Base-by-base conservation (phyloP, 176 grass and related monocot species). In the Pontederia crassipes region DNA sequence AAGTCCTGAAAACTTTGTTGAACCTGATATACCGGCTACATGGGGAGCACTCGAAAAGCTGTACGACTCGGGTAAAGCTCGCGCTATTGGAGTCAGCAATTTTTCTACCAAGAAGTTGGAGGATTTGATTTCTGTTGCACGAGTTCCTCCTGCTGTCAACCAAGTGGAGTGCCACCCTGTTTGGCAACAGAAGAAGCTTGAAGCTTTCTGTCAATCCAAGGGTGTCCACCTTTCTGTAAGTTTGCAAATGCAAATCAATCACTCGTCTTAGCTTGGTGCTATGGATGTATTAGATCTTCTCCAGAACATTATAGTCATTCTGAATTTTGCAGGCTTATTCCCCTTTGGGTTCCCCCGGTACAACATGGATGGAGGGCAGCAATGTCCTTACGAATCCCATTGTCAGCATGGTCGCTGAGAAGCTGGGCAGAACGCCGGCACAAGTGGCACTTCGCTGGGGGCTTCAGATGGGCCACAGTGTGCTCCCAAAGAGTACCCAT, bases 101-200 rank as follows among this genome's bases (percentile, higher is more conserved):
- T 69, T 69, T 57, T 69, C 66, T 13, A 57, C 66, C 17, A 69
- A 69, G 66, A 69, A 69, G 35, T 57, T 69, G 9, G 52, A 69
- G 26, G 32, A 69, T 69, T 17, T 69, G 35, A 3, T 69, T 10
- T 18, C 16, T 4, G 3, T 46, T 6, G 66, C 66, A 12, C 66
- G 35, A 56, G 66, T 69, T 24, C 66, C 66, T 17, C 66, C 66
- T 9, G 66, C 66, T 10, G 66, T 69, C 9, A 48, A 56, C 11
- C 66, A 69, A 53, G 66, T 69, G 10, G 66, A 69, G 16, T 69
- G 35, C 20, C 66, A 69, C 17, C 66, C 66, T 13, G 16, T 52
- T 57, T 69, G 66, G 66, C 53, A 57, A 14, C 66, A 69, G 52
- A 57, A 3, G 10, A 69, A 69, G 32, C 66, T 69, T 55, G 52